phyloP scores from a whole-genome alignment of 257 asterid species.

The Mitragyna speciosa region DNA sequence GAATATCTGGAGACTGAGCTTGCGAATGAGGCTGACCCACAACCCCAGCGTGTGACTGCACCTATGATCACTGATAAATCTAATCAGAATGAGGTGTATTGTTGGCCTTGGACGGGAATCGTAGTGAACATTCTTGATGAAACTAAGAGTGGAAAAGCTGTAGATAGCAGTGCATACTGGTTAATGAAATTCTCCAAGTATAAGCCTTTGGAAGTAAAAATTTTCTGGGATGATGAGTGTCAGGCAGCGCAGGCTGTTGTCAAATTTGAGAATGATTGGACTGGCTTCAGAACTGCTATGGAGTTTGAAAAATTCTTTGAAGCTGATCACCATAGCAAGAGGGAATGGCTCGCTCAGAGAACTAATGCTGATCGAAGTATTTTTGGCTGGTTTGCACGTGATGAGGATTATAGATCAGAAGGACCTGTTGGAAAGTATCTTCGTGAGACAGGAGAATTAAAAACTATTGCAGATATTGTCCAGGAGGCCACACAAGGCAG shows the following conservation, averaged over 20 bases:
- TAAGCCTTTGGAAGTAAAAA: conserved; percentile 45
- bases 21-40: conserved; percentile 53
- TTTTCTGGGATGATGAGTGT: conserved; percentile 43
- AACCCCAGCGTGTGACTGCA: conserved; percentile 38
- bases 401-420: conserved; percentile 51
- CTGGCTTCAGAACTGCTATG: conserved; percentile 58
- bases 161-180: conserved; percentile 40
- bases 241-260: conserved; percentile 42
- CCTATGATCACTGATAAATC: conserved; percentile 37
- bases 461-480: conserved; percentile 45
- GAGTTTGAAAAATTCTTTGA: conserved; percentile 63
- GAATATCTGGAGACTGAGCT: conserved; percentile 55
- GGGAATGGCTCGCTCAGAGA: conserved; percentile 45
- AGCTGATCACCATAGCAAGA: conserved; percentile 43
- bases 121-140: conserved; percentile 50
- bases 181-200: conserved; percentile 43
- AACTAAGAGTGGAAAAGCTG: conserved; percentile 26
- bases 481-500: conserved; percentile 46
- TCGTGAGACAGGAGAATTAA: conserved; percentile 42
- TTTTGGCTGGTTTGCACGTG: conserved; percentile 71
- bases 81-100: conserved; percentile 53
- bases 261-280: conserved; percentile 59
- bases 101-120: conserved; percentile 89
- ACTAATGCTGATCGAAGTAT: conserved; percentile 33
- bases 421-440: conserved; percentile 62